Evolutionary conservation across 352 stramenopile species (phyloP), one percentile per base, ranked within the genome.

Genomic region (Poterioochromonas sp.): DNA sequence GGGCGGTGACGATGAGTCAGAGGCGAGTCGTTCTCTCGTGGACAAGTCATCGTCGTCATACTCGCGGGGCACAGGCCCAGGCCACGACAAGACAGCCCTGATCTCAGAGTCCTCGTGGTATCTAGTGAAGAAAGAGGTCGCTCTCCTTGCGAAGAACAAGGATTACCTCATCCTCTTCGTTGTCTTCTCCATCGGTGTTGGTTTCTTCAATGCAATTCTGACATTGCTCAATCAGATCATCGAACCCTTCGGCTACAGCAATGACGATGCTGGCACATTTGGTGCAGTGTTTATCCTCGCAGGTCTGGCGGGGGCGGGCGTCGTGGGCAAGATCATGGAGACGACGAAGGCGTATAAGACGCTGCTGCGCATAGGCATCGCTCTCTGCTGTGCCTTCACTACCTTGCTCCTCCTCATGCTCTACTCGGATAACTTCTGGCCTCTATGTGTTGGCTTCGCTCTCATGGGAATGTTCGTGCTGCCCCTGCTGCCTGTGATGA

Each of bases 191-290:
- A 20, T 80, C 2, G 82, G 82, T 20, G 62, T 85, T 12, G 81
- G 82, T 1, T 65, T 85, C 26, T 85, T 85, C 76, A 85, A 85
- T 64, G 35, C 82, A n/a, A 76, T 85, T 15, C 34, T 83, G 22
- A 85, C 82, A 2, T 41, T 85, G 0, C 34, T 85, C 2, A 79
- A 80, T 37, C 82, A 85, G 47, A 65, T 85, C n/a, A 51, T 85
- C 0, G 58, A 0, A 35, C 77, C 76, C 32, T 51, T 47, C 43
- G 79, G 79, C 15, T 85, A 85, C 64, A 54, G 43, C 22, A 76
- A 69, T n/a, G 79, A 81, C 34, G 81, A 84, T 60, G 82, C 82
- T n/a, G 81, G 81, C 0, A 60, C 85, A 0, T 85, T 84, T 37
- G 77, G 80, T 64, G 79, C 58, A 0, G 39, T 85, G 0, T 64